phyloP scores from a whole-genome alignment of 163 green algal genomes.

The Scenedesmus sp. region DNA sequence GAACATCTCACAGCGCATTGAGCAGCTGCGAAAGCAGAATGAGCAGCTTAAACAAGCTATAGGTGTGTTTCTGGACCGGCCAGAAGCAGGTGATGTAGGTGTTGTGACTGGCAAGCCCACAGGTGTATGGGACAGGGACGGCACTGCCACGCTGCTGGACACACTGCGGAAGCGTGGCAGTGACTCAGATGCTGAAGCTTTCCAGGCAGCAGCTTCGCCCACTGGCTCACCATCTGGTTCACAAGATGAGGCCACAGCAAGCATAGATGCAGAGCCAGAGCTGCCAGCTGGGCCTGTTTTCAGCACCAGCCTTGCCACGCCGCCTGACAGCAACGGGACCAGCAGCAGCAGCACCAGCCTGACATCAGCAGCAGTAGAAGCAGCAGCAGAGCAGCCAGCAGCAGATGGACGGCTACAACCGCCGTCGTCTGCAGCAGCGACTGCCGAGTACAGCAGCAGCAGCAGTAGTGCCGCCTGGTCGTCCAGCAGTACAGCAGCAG shows the following conservation, averaged over 20 bases:
- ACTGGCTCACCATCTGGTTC: not conserved
- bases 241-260: not conserved
- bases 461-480: conserved; percentile 6
- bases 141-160: conserved; percentile 27
- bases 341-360: not conserved
- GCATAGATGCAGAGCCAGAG: conserved; percentile 9
- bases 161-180: not conserved
- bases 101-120: conserved; percentile 47
- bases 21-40: conserved; percentile 44
- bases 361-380: conserved; percentile 23
- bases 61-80: conserved; percentile 44
- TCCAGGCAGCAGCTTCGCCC: not conserved
- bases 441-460: conserved; percentile 16
- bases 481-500: not conserved
- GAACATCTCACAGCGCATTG: conserved; percentile 47
- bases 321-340: not conserved
- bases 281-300: conserved; percentile 9
- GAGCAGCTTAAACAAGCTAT: conserved; percentile 50
- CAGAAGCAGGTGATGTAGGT: conserved; percentile 32
- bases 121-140: conserved; percentile 17
- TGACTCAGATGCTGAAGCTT: conserved; percentile 3
- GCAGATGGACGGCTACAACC: not conserved
- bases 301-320: conserved; percentile 8
- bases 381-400: conserved; percentile 25
- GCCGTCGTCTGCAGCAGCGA: conserved; percentile 38